These are phyloP conservation scores for Chaetomium globosum DNA, from an alignment of 2,329 filamentous ascomycete species.

Conservation along the genomic window DNA sequence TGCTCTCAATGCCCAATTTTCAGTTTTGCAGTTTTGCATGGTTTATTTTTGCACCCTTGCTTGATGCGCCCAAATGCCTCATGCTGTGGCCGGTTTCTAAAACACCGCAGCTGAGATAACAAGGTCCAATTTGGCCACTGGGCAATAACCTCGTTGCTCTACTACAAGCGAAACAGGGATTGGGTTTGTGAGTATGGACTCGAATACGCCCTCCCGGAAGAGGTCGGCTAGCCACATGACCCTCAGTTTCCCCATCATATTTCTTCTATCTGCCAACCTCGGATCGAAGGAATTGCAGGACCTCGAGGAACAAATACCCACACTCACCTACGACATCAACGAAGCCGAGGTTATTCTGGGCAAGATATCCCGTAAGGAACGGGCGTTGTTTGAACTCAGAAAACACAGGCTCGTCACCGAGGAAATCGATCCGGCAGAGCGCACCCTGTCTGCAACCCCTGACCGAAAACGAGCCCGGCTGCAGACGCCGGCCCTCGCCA, in stretches of 20 bases:
- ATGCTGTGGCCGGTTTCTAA: neutral
- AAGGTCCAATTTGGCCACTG: neutral
- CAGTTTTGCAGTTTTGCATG: neutral
- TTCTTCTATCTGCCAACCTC: conserved; percentile 72
- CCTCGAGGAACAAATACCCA: conserved; percentile 65
- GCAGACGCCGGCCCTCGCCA: conserved; percentile 19
- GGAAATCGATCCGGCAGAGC: conserved; percentile 43
- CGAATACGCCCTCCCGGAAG: neutral
- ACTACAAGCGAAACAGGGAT: neutral
- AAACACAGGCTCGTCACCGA: conserved; percentile 63
- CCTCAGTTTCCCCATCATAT: conserved; percentile 64
- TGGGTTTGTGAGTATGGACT: neutral
- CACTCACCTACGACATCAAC: conserved; percentile 68
- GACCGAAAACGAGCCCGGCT: conserved; percentile 41
- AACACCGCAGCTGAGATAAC: neutral
- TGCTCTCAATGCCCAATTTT: neutral
- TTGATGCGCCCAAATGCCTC: conserved; percentile 1
- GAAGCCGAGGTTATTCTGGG: conserved; percentile 77
- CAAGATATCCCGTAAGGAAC: conserved; percentile 67
- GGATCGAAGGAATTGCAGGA: conserved; percentile 62
- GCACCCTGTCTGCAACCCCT: conserved; percentile 30
- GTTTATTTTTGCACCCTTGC: neutral
- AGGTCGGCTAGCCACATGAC: conserved; percentile 34
- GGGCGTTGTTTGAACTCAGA: conserved; percentile 78
- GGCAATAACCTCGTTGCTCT: neutral